Evolutionary conservation across 1,284 basidiomycete species (phyloP).

Genomic region (Tylopilus microsporus): DNA sequence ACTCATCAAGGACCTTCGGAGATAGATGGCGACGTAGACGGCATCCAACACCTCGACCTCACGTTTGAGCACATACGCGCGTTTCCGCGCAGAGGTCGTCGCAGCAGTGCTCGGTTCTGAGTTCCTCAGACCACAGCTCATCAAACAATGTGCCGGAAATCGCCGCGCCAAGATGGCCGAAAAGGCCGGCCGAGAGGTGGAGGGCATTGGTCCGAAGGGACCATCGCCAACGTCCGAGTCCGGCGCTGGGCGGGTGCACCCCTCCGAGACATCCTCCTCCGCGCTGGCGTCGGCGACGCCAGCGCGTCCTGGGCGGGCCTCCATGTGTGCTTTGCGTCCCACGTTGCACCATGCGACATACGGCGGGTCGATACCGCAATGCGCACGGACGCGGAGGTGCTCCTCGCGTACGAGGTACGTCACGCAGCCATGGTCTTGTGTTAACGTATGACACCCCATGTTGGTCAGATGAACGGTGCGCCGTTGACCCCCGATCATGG

Average conservation of each 20-base stretch:
- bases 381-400: slow-evolving; percentile 44
- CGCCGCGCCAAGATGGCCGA: slow-evolving; percentile 62
- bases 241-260: slow-evolving; percentile 52
- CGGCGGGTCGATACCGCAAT: slow-evolving; percentile 58
- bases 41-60: slow-evolving; percentile 14
- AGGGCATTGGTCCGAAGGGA: slow-evolving; percentile 59
- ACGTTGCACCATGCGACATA: slow-evolving; percentile 54
- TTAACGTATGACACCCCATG: background rate
- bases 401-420: slow-evolving; percentile 59
- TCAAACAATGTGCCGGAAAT: slow-evolving; percentile 60
- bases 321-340: slow-evolving; percentile 61
- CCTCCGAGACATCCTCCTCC: slow-evolving; percentile 50
- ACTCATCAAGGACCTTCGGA: slow-evolving; percentile 22
- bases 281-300: slow-evolving; percentile 36
- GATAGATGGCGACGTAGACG: slow-evolving; percentile 22
- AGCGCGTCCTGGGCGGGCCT: slow-evolving; percentile 27
- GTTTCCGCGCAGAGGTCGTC: slow-evolving; percentile 46
- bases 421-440: background rate
- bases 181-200: slow-evolving; percentile 42
- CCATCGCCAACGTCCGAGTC: slow-evolving; percentile 49
- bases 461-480: slow-evolving; percentile 59
- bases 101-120: slow-evolving; percentile 35
- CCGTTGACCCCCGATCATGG: slow-evolving; percentile 60
- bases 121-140: background rate
- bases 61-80: slow-evolving; percentile 36